A percentile compares a stretch with the other conserved stretches of the same genome.
Conservation (phyloP, 1,284 basidiomycete species). For the Leucoagaricus sp. region DNA sequence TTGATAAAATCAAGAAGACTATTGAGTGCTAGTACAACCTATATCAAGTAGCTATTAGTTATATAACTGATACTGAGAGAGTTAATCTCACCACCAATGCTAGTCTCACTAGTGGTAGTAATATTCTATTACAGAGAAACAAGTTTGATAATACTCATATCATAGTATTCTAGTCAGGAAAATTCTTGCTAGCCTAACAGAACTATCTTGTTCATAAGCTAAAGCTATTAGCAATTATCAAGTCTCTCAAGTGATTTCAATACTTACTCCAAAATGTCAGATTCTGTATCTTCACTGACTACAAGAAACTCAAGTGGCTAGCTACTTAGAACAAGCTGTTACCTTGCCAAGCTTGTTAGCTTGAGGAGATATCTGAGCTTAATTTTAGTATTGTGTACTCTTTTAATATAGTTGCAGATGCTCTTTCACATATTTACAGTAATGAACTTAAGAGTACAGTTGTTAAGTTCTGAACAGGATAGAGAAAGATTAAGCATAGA, state of each 20-base stretch:
- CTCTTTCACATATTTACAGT: slow-evolving; percentile 19
- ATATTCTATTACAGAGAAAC: not conserved
- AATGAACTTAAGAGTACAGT: slow-evolving; percentile 20
- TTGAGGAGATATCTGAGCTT: slow-evolving; percentile 19
- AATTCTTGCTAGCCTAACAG: slow-evolving; percentile 18
- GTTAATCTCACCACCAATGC: not conserved
- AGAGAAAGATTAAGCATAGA: too few species aligned
- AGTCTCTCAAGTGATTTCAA: slow-evolving; percentile 14
- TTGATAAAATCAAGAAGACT: slow-evolving; percentile 14
- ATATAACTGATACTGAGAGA: not conserved
- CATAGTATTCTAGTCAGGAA: slow-evolving; percentile 19
- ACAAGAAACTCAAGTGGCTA: slow-evolving; percentile 16
- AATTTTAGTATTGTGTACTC: slow-evolving; percentile 20
- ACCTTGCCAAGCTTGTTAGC: slow-evolving; percentile 18
- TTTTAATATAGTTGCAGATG: slow-evolving; percentile 20
- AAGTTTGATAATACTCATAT: slow-evolving; percentile 14
- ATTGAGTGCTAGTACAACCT: not conserved
- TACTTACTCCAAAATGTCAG: slow-evolving; percentile 20
- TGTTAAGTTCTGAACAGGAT: too few species aligned
- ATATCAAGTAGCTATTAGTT: not conserved
- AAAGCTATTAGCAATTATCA: slow-evolving; percentile 17
- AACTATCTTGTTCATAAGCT: slow-evolving; percentile 20
- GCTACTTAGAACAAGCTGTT: slow-evolving; percentile 19
- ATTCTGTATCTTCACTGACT: slow-evolving; percentile 17
- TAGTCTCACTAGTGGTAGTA: not conserved